Percentiles rank a stretch among this genome's conserved stretches.
These are phyloP conservation scores for Scenedesmus sp. DNA, from an alignment of 163 green algal species.

Conservation along the genomic window DNA sequence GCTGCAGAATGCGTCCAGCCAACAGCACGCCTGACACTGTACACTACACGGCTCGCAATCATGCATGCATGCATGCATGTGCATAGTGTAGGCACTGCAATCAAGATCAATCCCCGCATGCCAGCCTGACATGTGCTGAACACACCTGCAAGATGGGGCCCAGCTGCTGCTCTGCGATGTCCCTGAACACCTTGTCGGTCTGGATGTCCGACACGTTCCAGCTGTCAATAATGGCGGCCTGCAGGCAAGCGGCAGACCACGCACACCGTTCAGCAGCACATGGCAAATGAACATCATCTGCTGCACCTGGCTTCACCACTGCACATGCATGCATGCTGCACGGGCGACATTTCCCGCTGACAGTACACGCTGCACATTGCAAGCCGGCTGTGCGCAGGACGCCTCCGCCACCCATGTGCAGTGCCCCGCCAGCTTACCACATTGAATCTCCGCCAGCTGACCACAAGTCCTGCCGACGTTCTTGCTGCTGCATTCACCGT, in stretches of 20 bases:
- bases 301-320: background rate
- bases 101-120: no score
- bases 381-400: no score
- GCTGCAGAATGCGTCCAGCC: no score
- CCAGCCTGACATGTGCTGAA: no score
- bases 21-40: no score
- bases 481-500: background rate
- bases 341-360: background rate
- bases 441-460: background rate
- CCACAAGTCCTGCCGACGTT: background rate
- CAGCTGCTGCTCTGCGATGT: slow-evolving; percentile 50
- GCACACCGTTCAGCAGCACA: background rate
- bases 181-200: slow-evolving; percentile 45
- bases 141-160: slow-evolving; percentile 44
- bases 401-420: no score
- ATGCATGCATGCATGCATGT: no score
- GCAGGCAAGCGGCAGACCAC: background rate
- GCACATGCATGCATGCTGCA: background rate
- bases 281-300: background rate
- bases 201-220: slow-evolving; percentile 41
- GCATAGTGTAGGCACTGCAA: no score
- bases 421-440: no score
- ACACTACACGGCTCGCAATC: no score
- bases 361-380: background rate
- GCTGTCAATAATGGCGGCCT: slow-evolving; percentile 44